Conservation (phyloP, 1,284 basidiomycete species). For the Ganoderma resinaceum region DNA sequence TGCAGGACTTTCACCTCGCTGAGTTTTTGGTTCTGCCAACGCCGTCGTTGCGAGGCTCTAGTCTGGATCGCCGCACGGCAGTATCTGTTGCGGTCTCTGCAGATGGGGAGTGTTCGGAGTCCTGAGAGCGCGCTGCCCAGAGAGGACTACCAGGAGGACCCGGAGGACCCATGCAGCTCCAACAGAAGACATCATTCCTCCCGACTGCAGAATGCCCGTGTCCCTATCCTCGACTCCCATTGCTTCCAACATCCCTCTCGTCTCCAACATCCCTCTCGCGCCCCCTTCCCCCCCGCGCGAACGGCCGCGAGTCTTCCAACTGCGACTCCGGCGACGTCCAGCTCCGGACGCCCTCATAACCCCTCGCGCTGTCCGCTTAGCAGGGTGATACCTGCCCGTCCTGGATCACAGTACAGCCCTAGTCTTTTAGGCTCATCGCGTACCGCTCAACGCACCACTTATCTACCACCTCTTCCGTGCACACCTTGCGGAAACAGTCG, state of each 20-base stretch:
- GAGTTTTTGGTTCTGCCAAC: background rate
- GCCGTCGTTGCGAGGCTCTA: background rate
- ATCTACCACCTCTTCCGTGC: background rate
- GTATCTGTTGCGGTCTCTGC: background rate
- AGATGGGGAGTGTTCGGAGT: background rate
- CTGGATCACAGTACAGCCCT: conserved; percentile 14
- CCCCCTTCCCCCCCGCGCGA: background rate
- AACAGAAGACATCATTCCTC: background rate
- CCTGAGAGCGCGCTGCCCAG: background rate
- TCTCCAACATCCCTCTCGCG: background rate
- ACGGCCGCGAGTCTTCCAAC: background rate
- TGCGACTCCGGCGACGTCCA: background rate
- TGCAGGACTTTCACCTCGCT: background rate
- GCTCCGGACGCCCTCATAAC: background rate
- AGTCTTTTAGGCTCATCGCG: background rate
- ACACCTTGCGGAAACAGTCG: background rate
- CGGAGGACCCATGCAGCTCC: background rate
- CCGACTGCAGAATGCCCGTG: background rate
- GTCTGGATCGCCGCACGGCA: background rate
- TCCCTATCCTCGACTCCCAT: background rate
- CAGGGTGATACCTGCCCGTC: conserved; percentile 3
- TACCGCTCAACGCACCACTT: background rate
- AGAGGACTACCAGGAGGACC: background rate
- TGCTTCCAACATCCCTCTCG: background rate
- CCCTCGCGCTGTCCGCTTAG: background rate